Conservation (phyloP, 371 early-diverging fungal species). For the Circinella umbellata region DNA sequence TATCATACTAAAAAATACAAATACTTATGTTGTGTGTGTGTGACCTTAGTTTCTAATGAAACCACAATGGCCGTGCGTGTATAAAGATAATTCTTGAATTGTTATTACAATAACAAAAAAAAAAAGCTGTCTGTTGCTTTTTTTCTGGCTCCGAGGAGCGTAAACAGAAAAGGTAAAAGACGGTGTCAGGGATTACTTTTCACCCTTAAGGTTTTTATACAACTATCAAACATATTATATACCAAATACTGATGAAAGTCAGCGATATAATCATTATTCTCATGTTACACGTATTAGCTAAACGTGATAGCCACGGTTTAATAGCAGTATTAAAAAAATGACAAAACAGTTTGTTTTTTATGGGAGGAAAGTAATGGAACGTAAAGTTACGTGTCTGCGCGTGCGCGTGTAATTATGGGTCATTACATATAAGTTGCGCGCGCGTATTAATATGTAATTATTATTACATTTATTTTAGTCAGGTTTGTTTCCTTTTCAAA, state of each 20-base stretch:
- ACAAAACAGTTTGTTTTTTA: neutral
- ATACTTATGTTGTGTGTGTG: neutral
- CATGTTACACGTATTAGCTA: neutral
- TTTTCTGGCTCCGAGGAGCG: constrained; percentile 1
- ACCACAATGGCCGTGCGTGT: constrained; percentile 11
- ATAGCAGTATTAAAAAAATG: neutral
- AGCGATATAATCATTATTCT: neutral
- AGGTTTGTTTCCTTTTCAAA: neutral
- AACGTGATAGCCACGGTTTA: neutral
- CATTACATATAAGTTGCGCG: too few relatives aligned
- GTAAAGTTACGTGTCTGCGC: neutral
- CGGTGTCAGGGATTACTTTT: neutral
- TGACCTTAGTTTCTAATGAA: constrained; percentile 10
- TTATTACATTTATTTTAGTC: neutral
- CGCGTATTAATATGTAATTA: too few relatives aligned
- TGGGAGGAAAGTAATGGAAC: neutral
- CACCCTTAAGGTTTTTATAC: neutral
- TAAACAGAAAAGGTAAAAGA: neutral
- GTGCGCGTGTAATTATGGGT: too few relatives aligned
- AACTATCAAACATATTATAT: too few relatives aligned
- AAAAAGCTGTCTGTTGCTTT: neutral
- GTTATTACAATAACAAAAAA: neutral
- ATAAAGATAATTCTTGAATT: neutral
- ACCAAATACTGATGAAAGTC: neutral
- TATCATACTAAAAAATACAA: neutral